Evolutionary conservation across 192 early-diverging fungal species (phyloP), one percentile per base, ranked within the genome.

Genomic region (Coemansia nantahalensis): DNA sequence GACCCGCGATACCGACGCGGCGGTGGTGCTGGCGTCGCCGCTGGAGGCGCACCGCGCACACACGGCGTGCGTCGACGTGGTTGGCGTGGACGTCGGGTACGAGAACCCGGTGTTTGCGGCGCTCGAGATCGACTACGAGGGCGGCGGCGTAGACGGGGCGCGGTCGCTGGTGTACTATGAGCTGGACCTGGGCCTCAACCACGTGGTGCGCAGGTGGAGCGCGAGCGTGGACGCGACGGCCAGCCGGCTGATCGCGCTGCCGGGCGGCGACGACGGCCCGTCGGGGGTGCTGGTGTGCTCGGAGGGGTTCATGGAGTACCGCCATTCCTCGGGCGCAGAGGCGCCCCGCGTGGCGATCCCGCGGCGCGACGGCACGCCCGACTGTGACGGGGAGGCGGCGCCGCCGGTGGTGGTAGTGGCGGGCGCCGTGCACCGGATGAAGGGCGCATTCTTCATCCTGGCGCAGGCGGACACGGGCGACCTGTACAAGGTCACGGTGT

Each of bases 71-170:
- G 87, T 90, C 46, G 79, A 88, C 56, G 76, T 88, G 48, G 86
- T 90, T 18, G 95, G 88, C 22, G 84, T 97, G 11, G 97, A 99
- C 69, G 95, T 99, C 21, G 97, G 94, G 0, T 99, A 90, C 56
- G 97, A 99, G 54, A 99, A 98, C 66, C 97, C 97, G 10, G 80
- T 95, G 33, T 99, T 99, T 80, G 97, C 95, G 1, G 86, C 87
- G 41, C 63, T 99, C 36, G 97, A 99, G 64, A 79, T 85, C 1
- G 86, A 85, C 65, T 93, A 92, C 57, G 77, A 80, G 17, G 67
- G 79, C 84, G 15, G 77, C 82, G 10, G 87, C 83, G 8, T 84
- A 87, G 51, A 85, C 83, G 11, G 80, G 83, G 59, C 74, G 79
- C 90, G 90, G 74, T 89, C 92, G 84, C 79, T 98, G 56, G 90